Percentiles rank a stretch among this genome's conserved stretches.
These are phyloP conservation scores for Kluyveromyces sp. DNA, from an alignment of 1,139 yeast genomes.

Conservation along the genomic window DNA sequence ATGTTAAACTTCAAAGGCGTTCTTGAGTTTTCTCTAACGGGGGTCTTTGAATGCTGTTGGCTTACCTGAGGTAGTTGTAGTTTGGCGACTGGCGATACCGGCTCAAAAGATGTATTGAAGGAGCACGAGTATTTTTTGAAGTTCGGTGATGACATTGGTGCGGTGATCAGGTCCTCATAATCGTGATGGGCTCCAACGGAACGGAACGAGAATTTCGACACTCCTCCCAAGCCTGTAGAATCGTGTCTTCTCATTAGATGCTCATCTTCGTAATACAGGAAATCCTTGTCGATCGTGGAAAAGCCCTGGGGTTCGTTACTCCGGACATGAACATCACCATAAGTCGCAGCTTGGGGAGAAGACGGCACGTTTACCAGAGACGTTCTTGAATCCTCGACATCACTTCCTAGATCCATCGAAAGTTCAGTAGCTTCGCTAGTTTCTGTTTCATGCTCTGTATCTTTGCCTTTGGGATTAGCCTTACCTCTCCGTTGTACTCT, in stretches of 20 bases:
- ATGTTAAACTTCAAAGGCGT: slow-evolving; percentile 5
- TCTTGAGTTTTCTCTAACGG: background rate
- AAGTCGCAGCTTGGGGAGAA: background rate
- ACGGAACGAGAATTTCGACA: background rate
- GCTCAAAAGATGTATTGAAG: slow-evolving; percentile 31
- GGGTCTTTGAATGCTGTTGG: slow-evolving; percentile 3
- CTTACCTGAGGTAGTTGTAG: background rate
- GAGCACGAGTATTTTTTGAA: slow-evolving; percentile 29
- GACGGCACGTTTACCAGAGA: slow-evolving; percentile 1
- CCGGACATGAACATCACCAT: background rate
- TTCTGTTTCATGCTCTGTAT: background rate
- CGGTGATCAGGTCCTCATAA: slow-evolving; percentile 1
- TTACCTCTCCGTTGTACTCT: background rate
- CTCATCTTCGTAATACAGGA: slow-evolving; percentile 5
- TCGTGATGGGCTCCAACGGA: background rate
- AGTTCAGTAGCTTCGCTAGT: background rate
- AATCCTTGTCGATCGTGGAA: slow-evolving; percentile 1
- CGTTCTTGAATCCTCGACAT: background rate
- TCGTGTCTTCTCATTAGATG: background rate
- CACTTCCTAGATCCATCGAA: slow-evolving; percentile 1
- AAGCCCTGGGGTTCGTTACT: background rate
- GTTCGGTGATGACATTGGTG: slow-evolving; percentile 12
- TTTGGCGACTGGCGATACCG: slow-evolving; percentile 20
- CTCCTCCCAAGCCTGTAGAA: background rate
- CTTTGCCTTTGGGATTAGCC: background rate